Base-by-base conservation (phyloP, 768 basidiomycete genomes). In the Coprinopsis marcescibilis region DNA sequence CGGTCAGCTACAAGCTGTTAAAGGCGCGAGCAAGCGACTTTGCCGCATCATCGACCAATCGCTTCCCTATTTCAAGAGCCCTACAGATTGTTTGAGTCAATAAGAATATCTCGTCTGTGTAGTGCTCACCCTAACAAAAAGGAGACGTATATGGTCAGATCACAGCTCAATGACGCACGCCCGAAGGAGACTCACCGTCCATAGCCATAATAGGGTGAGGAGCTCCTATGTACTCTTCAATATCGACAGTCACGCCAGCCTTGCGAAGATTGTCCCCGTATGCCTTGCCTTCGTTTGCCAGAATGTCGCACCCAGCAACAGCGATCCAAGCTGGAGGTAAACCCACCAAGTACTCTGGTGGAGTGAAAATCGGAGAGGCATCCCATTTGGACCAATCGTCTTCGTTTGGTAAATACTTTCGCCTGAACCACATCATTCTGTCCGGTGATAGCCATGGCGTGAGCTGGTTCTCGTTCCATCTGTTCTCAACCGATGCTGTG, bases 161-260 rank as follows among this genome's bases (percentile, higher is more conserved):
- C n/a, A n/a, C n/a, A n/a, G n/a, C n/a, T n/a, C n/a, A n/a, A n/a
- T n/a, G n/a, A n/a, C n/a, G n/a, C n/a, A 41, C 13, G 38, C 2
- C 8, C 29, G 29, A 8, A 8, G 29, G n/a, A 32, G 40, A 60
- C 80, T 51, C 50, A 81, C 80, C 81, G 49, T 85, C 83, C 82
- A 86, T 83, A 4, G 78, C 80, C 75, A 87, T 78, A 34, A 84
- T 76, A 1, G 77, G 83, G 65, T 87, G 84, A 23, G 85, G 85
- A 3, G 78, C 81, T 10, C 72, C 74, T 54, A 75, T 69, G 60
- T 87, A 88, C 17, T 79, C 59, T 56, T 71, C 71, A 0, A 73
- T 63, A 36, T 81, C 73, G 8, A 76, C 76, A 17, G 71, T 61
- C 11, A 81, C 73, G 1, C 82, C 83, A 6, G 67, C 67, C 17